Conservation (phyloP, 2,329 filamentous ascomycete species). For the Apiospora koreana region DNA sequence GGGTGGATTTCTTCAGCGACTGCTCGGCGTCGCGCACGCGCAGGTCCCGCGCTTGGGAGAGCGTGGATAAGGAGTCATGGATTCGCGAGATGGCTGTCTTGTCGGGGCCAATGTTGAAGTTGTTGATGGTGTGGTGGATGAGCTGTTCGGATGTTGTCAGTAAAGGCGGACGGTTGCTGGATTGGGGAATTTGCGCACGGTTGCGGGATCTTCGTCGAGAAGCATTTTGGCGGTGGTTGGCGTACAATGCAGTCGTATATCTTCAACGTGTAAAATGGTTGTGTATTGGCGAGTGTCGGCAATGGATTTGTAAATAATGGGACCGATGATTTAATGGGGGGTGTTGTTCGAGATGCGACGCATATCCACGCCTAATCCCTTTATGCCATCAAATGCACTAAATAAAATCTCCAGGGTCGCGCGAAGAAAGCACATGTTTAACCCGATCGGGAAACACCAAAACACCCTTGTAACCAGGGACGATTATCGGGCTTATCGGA, state of each 20-base stretch:
- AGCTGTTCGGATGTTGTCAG: conserved; percentile 54
- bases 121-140: conserved; percentile 86
- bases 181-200: no score
- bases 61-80: conserved; percentile 76
- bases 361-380: background rate
- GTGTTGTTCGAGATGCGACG: background rate
- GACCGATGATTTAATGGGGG: background rate
- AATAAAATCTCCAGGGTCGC: background rate
- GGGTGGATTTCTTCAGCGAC: conserved; percentile 70
- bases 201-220: conserved; percentile 84
- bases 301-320: background rate
- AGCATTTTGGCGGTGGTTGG: conserved; percentile 65
- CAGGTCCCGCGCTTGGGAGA: conserved; percentile 81
- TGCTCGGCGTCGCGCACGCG: conserved; percentile 71
- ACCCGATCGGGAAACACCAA: conserved; percentile 21
- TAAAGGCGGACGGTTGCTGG: conserved; percentile 53
- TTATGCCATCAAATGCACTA: no score
- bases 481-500: conserved; percentile 23
- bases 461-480: conserved; percentile 30
- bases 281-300: background rate
- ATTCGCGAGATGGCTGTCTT: conserved; percentile 82
- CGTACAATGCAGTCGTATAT: background rate
- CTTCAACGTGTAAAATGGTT: background rate
- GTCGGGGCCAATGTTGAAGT: conserved; percentile 94
- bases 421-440: conserved; percentile 8